Base-by-base conservation (phyloP, 208 protist species). In the Trypanosomatidae sp. region DNA sequence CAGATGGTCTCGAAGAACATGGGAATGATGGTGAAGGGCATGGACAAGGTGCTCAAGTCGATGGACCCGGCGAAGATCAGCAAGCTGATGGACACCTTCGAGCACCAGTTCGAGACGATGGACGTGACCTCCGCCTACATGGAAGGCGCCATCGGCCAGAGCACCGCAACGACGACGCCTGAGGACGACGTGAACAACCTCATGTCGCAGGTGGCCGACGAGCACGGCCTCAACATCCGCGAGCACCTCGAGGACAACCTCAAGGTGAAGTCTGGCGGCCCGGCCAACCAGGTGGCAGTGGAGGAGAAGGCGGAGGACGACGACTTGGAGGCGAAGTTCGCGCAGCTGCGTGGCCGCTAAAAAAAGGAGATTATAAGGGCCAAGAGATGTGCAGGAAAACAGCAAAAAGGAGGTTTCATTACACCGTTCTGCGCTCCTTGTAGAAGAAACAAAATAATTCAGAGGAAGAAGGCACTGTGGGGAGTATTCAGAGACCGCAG, bases 91-190 rank as follows among this genome's bases (percentile, higher is more conserved):
- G 98, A 99, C 70, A 94, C 91, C 74, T 99, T 99, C 74, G 98
- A 99, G 81, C 85, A 95, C 77, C 98, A 99, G 73, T 99, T 99
- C 83, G 98, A 99, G 75, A 94, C 96, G 59, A 91, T 99, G 64
- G 98, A 99, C 81, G 96, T 99, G 7, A 94, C 92, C 43, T 91
- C 89, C 0, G 75, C 87, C 8, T 98, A 98, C 72, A 97, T 99
- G 83, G 95, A 99, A 69, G 89, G 87, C 39, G 91, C 98, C 13
- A 99, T 99, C 86, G 88, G 90, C 36, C 81, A 93, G 71, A 91
- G 90, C 36, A 97, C 95, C 4, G 85, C 94, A 19, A 79, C 88
- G 10, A 94, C 91, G 25, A 98, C 91, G 25, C 98, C 98, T 8
- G 92, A 97, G 76, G 89, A 94, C 66, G 86, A 98, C 46, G 98